A percentile compares a stretch with the other conserved stretches of the same genome.
Conservation (phyloP, 2,329 filamentous ascomycete genomes). For the Diaporthe sp. region DNA sequence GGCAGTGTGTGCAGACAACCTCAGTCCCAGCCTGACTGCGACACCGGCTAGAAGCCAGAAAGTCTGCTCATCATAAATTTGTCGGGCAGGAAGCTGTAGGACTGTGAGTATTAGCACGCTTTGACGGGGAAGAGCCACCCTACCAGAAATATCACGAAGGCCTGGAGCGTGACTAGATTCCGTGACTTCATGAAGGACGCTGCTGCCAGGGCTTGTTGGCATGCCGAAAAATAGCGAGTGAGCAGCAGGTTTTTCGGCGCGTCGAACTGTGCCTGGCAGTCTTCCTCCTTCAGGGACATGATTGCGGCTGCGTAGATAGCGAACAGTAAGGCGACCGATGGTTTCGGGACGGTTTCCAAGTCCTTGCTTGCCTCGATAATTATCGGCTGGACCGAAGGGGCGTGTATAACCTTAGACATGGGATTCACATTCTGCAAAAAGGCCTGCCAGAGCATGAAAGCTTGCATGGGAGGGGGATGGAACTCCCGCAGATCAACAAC, state of each 20-base stretch:
- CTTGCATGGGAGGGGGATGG: slow-evolving; percentile 50
- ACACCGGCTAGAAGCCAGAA: slow-evolving; percentile 39
- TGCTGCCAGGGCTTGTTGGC: slow-evolving; percentile 39
- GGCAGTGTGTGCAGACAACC: slow-evolving; percentile 29
- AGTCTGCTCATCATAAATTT: slow-evolving; percentile 37
- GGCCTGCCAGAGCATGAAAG: slow-evolving; percentile 59
- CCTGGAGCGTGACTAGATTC: slow-evolving; percentile 37
- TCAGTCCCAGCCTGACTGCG: slow-evolving; percentile 36
- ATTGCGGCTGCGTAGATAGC: slow-evolving; percentile 39
- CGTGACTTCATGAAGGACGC: slow-evolving; percentile 39
- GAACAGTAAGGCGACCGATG: slow-evolving; percentile 38
- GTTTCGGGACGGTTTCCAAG: slow-evolving; percentile 37
- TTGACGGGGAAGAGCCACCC: background rate
- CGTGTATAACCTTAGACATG: slow-evolving; percentile 63
- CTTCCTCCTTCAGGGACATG: slow-evolving; percentile 39
- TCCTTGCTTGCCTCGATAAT: slow-evolving; percentile 42
- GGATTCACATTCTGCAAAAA: slow-evolving; percentile 66
- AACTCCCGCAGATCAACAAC: slow-evolving; percentile 41
- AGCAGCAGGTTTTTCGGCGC: slow-evolving; percentile 32
- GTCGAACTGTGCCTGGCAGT: slow-evolving; percentile 35
- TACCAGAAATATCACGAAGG: slow-evolving; percentile 37
- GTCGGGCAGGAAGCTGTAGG: slow-evolving; percentile 36
- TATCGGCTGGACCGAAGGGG: slow-evolving; percentile 56
- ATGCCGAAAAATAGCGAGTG: slow-evolving; percentile 35
- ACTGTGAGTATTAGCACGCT: background rate